A percentile compares a stretch with the other conserved stretches of the same genome.
phyloP scores from a whole-genome alignment of 2,329 filamentous ascomycete species.

The Fusarium lyarnte region DNA sequence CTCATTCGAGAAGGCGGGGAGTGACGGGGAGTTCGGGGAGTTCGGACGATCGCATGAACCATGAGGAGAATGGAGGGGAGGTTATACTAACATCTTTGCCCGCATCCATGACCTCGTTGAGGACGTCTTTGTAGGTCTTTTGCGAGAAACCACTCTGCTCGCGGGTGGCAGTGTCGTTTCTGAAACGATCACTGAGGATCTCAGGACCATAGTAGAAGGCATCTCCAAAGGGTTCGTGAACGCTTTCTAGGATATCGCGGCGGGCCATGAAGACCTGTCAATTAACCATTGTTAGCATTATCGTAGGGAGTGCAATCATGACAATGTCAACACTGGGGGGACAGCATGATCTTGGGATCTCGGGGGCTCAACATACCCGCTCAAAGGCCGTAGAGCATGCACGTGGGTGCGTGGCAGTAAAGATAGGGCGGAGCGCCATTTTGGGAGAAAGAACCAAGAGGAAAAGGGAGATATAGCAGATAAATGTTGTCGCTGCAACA shows the following conservation, averaged over 20 bases:
- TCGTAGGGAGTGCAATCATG: neutral
- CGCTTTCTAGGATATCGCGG: constrained; percentile 79
- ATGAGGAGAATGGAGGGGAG: constrained; percentile 10
- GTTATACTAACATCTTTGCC: constrained; percentile 72
- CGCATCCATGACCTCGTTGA: constrained; percentile 78
- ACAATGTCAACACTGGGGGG: neutral
- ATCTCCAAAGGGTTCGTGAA: constrained; percentile 97
- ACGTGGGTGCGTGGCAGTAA: constrained; percentile 91
- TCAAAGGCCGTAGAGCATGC: constrained; percentile 98
- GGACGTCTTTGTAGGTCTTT: constrained; percentile 79
- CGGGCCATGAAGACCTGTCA: constrained; percentile 94
- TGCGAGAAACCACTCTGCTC: constrained; percentile 72
- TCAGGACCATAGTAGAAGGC: constrained; percentile 97
- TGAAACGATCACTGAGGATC: constrained; percentile 81
- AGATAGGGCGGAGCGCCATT: constrained; percentile 80
- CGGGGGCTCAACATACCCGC: constrained; percentile 67
- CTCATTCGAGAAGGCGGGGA: constrained; percentile 23
- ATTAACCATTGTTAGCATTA: constrained; percentile 7
- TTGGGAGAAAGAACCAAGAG: constrained; percentile 46
- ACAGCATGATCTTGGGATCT: neutral
- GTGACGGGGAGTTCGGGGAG: constrained; percentile 32
- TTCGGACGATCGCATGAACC: constrained; percentile 26
- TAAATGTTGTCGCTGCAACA: constrained; percentile 42
- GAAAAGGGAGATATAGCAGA: constrained; percentile 44
- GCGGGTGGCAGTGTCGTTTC: constrained; percentile 68